Evolutionary conservation across 179 eudicot species (phyloP).

Genomic region (Beta lomatogona): DNA sequence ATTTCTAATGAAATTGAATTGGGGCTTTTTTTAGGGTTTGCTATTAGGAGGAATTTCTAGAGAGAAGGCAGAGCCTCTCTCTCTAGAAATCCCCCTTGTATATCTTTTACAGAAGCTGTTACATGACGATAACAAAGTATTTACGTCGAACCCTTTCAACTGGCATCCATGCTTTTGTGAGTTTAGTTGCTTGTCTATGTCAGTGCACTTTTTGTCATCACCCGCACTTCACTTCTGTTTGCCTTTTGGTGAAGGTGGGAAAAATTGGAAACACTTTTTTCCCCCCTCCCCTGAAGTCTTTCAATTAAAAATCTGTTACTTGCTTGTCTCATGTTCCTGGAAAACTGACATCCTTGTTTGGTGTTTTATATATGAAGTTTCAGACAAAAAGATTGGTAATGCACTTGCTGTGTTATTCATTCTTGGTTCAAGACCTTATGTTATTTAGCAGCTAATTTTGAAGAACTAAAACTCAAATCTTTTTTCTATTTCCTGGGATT

Average conservation of each 20-base stretch:
- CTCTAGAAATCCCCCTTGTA: too few relatives aligned
- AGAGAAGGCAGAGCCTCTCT: too few relatives aligned
- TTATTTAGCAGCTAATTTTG: not conserved
- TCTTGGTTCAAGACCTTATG: not conserved
- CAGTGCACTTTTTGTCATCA: not conserved
- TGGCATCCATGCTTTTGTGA: not conserved
- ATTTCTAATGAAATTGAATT: too few relatives aligned
- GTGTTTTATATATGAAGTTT: slow-evolving; percentile 1
- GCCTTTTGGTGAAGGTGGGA: not conserved
- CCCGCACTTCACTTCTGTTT: not conserved
- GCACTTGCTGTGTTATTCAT: not conserved
- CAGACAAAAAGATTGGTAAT: slow-evolving; percentile 11
- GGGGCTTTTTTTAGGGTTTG: too few relatives aligned
- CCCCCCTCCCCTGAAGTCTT: too few relatives aligned
- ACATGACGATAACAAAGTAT: not conserved
- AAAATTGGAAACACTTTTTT: not conserved
- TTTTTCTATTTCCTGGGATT: slow-evolving; percentile 10
- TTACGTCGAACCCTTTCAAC: not conserved
- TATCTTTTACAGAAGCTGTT: not conserved
- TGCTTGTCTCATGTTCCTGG: not conserved
- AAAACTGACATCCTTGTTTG: not conserved
- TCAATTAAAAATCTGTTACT: not conserved
- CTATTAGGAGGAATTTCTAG: too few relatives aligned
- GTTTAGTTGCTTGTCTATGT: not conserved
- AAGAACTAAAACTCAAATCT: slow-evolving; percentile 22